A percentile compares a stretch with the other conserved stretches of the same genome.
These are phyloP conservation scores for Citrullus amarus DNA, from an alignment of 306 rosid genomes.

Conservation along the genomic window DNA sequence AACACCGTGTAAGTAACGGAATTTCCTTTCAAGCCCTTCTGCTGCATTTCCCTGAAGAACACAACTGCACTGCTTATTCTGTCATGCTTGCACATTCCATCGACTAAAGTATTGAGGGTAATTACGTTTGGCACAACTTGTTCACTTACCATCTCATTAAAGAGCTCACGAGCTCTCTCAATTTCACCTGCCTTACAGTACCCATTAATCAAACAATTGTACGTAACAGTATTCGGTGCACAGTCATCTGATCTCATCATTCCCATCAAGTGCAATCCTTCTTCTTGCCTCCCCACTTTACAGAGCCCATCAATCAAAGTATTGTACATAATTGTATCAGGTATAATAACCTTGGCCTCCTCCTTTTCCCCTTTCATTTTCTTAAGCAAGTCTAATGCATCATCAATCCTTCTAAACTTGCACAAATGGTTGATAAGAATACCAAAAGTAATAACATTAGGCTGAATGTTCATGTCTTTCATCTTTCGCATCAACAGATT, in stretches of 20 bases:
- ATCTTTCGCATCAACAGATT: constrained; percentile 45
- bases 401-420: constrained; percentile 59
- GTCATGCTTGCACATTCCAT: constrained; percentile 59
- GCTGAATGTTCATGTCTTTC: constrained; percentile 49
- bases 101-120: constrained; percentile 59
- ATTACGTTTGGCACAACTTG: constrained; percentile 38
- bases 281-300: constrained; percentile 78
- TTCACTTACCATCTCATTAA: constrained; percentile 44
- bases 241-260: constrained; percentile 37
- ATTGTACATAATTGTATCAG: constrained; percentile 52
- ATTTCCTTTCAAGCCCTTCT: constrained; percentile 49
- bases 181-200: constrained; percentile 52
- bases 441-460: constrained; percentile 50
- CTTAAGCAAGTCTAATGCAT: constrained; percentile 46
- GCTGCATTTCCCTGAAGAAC: constrained; percentile 44
- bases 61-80: constrained; percentile 44
- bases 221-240: constrained; percentile 43
- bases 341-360: constrained; percentile 20
- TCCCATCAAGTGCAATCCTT: constrained; percentile 49
- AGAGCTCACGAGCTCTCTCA: constrained; percentile 40
- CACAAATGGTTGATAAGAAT: constrained; percentile 50
- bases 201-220: constrained; percentile 70
- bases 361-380: constrained; percentile 33
- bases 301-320: constrained; percentile 75
- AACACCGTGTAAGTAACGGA: constrained; percentile 39